Base-by-base conservation (phyloP, 768 basidiomycete species). In the Paxillus rubicundulus region DNA sequence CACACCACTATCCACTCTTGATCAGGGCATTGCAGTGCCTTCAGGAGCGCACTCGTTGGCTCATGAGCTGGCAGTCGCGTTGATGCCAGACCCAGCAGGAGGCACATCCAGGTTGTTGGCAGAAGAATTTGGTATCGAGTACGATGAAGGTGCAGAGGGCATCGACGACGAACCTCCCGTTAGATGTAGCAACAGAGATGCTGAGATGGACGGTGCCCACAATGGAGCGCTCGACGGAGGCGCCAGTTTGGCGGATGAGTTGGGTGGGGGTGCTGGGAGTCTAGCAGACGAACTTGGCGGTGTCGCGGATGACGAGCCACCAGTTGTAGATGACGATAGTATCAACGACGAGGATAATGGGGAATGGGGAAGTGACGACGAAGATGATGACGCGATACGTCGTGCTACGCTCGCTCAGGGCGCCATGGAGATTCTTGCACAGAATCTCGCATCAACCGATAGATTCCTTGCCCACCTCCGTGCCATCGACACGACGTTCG, bases 91-190 rank as follows among this genome's bases (percentile, higher is more conserved):
- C 70, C 90, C 92, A 0, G 86, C 79, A 46, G 76, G 81, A 24
- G 82, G 87, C 49, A 40, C 69, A 21, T 91, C 89, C 20, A 86
- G 82, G 66, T 69, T 91, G 30, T 76, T 93, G 5, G 88, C 88
- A 12, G 91, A 92, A 70, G 92, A 93, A 68, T 89, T 93, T 57
- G 91, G 91, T 9, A 86, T 93, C 55, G 91, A 92, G 63, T 92
- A 88, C 58, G 91, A 92, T 55, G 89, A 91, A 65, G 89, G 87
- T 41, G 87, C 87, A 27, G 88, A 91, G 70, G 88, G 87, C 36
- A 88, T 87, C 50, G 90, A 80, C 51, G 67, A 64, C 32, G 56
- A 55, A 41, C 58, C 55, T 28, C 57, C 66, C 20, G 70, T 46
- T n/a, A 45, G 40, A 37, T 63, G 62, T 33, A 24, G 72, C 54